Evolutionary conservation across 345 rosid species (phyloP), one percentile per base, ranked within the genome.

Genomic region (Turnera subulata): DNA sequence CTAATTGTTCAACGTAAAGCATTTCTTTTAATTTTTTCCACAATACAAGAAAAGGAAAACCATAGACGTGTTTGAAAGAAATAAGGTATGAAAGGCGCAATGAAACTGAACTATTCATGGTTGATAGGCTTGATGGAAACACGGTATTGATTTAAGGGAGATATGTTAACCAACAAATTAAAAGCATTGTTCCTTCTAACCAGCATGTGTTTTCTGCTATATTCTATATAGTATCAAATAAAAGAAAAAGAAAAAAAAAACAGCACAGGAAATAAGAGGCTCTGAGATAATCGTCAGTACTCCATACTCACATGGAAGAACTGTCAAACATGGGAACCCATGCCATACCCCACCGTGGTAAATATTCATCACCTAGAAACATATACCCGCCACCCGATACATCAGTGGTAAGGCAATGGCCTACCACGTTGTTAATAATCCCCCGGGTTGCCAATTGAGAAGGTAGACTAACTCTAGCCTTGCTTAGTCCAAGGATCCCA

Each of bases 401-500:
- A 75, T 78, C 85, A 50, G 76, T 61, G 51, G 86, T 24, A 62
- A 89, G 91, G 78, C 98, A 92, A 76, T 92, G 98, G 21, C 98
- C 95, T 19, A 89, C 63, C 45, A 88, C 89, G 63, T 92, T 83
- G 50, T 84, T 84, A 60, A 89, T 86, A 59, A 92, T 73, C 26
- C 93, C 90, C 59, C 62, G 75, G 80, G 76, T 84, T 37, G 89
- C 86, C 88, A 92, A 76, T 47, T 92, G 98, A 74, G 96, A 88
- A 76, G 98, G 98, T 53, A 92, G 70, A 70, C 98, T 86, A 52
- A 86, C 77, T 75, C 81, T 82, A 50, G 93, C 86, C 66, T 80
- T 83, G 76, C 89, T 89, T 63, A 92, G 70, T 55, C 98, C 98
- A 16, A 92, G 84, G 53, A 92, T 86, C 51, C 98, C 96, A 43